phyloP scores from a whole-genome alignment of 768 basidiomycete species.

The Kwoniella pini region DNA sequence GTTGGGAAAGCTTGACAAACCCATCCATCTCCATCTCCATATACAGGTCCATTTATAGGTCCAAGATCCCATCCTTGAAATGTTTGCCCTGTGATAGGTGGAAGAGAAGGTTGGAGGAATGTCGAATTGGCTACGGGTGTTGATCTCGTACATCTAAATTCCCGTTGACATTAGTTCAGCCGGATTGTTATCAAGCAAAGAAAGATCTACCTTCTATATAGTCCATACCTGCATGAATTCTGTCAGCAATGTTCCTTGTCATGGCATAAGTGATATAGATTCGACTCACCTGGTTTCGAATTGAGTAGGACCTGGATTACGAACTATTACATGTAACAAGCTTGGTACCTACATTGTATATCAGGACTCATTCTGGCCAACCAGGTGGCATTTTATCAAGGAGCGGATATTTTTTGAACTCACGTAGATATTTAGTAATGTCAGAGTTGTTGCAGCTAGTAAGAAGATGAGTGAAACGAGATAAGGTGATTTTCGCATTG shows the following conservation, averaged over 20 bases:
- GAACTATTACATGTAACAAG: slow-evolving; percentile 40
- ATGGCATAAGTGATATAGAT: not conserved
- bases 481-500: slow-evolving; percentile 48
- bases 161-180: slow-evolving; percentile 6
- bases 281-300: slow-evolving; percentile 50
- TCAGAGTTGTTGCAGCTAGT: slow-evolving; percentile 45
- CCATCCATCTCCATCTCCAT: slow-evolving; percentile 40
- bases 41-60: slow-evolving; percentile 20
- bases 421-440: slow-evolving; percentile 50
- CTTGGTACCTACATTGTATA: slow-evolving; percentile 34
- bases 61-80: slow-evolving; percentile 14
- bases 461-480: slow-evolving; percentile 45
- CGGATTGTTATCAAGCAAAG: not conserved
- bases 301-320: slow-evolving; percentile 43
- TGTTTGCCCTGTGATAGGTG: slow-evolving; percentile 12
- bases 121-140: slow-evolving; percentile 28
- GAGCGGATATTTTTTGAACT: not conserved
- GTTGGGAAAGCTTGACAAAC: slow-evolving; percentile 50
- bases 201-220: slow-evolving; percentile 41
- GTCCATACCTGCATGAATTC: slow-evolving; percentile 44
- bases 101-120: slow-evolving; percentile 43
- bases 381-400: too few species aligned
- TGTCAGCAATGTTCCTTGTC: slow-evolving; percentile 1
- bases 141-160: slow-evolving; percentile 44
- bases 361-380: not conserved